Percentiles rank a stretch among this genome's conserved stretches.
Conservation (phyloP, 257 asterid species). For the Solanum bulbocastanum region DNA sequence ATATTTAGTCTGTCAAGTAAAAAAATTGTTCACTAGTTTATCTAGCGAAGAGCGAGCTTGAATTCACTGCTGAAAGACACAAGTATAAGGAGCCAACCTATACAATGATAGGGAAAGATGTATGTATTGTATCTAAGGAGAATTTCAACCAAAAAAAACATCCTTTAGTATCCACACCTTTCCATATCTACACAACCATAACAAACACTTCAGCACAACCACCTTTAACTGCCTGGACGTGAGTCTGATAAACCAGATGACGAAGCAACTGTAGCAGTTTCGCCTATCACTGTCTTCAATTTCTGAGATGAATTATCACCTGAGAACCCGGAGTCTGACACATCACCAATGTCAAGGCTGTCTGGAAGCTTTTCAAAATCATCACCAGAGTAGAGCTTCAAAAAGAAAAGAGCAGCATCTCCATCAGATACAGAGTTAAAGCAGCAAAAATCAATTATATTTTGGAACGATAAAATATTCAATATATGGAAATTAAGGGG, state of each 20-base stretch:
- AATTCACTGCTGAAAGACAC: background rate
- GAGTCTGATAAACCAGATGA: conserved; percentile 37
- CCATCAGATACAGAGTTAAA: background rate
- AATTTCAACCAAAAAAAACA: conserved; percentile 1
- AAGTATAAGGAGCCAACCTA: conserved; percentile 10
- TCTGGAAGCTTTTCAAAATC: conserved; percentile 65
- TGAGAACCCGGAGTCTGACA: conserved; percentile 34
- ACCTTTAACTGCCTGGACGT: conserved; percentile 19
- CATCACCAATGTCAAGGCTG: conserved; percentile 76
- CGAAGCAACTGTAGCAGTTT: conserved; percentile 30
- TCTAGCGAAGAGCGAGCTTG: background rate
- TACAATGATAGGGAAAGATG: conserved; percentile 6
- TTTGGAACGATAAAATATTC: background rate
- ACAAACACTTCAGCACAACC: background rate
- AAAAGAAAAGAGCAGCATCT: background rate
- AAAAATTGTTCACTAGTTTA: background rate
- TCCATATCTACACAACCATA: conserved; percentile 3
- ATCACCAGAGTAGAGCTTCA: conserved; percentile 33
- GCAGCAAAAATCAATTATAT: background rate
- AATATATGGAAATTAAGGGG: background rate
- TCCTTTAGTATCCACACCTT: conserved; percentile 7
- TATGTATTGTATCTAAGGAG: background rate
- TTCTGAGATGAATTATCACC: conserved; percentile 13
- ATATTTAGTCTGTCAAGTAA: background rate
- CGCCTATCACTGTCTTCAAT: conserved; percentile 19